Evolutionary conservation across 2,329 filamentous ascomycete species (phyloP), one percentile per base, ranked within the genome.

Genomic region (Diaporthe humulicola): DNA sequence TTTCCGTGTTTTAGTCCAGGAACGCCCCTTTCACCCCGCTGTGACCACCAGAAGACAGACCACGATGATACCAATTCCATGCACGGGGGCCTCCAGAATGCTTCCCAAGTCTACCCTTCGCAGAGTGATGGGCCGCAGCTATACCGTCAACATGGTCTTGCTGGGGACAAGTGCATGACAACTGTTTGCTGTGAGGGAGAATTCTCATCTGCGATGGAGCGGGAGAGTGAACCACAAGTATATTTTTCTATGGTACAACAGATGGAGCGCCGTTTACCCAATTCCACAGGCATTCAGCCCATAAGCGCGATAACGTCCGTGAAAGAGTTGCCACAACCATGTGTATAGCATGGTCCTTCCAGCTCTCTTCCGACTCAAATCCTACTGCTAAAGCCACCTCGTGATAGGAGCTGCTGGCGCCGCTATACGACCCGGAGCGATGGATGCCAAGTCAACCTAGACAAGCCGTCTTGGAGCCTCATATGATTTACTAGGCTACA

Each of bases 1-100:
- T 19, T 67, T 19, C 64, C 64, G 64, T 52, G 45, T 52, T 38
- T 52, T 67, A 67, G 64, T 52, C 14, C 64, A 67, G 64, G 64
- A 52, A 67, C 64, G 64, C 64, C 64, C 30, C 33, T 52, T 67
- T 40, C 14, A 19, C 45, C 14, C 22, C 45, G 45, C 64, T 52
- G 64, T 38, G 48, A 40, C 61, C 17, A 48, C 28, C 61, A 48
- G 42, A 33, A 33, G 42, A 66, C 19, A 52, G 45, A 25, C 30
- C 45, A 52, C 40, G 28, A 66, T 40, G 42, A 38, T n/a, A 25
- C 19, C 42, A 52, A 28, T 12, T 28, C 30, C 33, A 36, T 40
- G 22, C 60, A 50, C 28, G 19, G 22, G 60, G 9, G 45, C 8
- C 28, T 30, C 22, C 40, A 25, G 30, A 52, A 36, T 30, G 5